Evolutionary conservation across 2,329 filamentous ascomycete species (phyloP).

Genomic region (Neoarthrinium moseri): DNA sequence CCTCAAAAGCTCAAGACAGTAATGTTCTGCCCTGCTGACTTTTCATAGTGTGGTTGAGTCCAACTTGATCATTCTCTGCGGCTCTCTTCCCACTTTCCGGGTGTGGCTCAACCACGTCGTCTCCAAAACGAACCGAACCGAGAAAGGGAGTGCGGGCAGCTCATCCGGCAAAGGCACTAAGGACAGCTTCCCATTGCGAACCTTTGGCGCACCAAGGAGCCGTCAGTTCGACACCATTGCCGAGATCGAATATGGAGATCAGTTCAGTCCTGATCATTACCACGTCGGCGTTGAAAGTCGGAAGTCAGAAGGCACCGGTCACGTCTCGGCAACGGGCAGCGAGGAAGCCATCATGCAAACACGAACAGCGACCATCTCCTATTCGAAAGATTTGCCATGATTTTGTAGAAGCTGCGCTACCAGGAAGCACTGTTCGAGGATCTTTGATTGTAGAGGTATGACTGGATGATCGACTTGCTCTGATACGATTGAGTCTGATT

Average conservation of each 20-base stretch:
- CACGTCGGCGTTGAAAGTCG: neutral
- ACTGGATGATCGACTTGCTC: too few relatives aligned
- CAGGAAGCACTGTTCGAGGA: too few relatives aligned
- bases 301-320: neutral
- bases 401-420: too few relatives aligned
- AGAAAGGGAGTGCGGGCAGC: neutral
- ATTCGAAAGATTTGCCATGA: too few relatives aligned
- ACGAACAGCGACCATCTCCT: neutral
- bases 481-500: too few relatives aligned
- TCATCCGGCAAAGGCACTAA: neutral
- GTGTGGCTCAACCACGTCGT: constrained; percentile 49
- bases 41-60: constrained; percentile 11
- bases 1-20: too few relatives aligned
- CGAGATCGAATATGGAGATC: constrained; percentile 1
- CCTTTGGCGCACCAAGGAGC: neutral
- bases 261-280: neutral
- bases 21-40: too few relatives aligned
- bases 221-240: constrained; percentile 1
- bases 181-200: neutral
- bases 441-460: too few relatives aligned
- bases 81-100: constrained; percentile 10
- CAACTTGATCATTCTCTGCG: constrained; percentile 13
- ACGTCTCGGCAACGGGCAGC: neutral
- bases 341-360: neutral
- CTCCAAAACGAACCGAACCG: neutral